Evolutionary conservation across 2,329 filamentous ascomycete genomes (phyloP), one percentile per base, ranked within the genome.

Genomic region (Arthrocladium fulminans): DNA sequence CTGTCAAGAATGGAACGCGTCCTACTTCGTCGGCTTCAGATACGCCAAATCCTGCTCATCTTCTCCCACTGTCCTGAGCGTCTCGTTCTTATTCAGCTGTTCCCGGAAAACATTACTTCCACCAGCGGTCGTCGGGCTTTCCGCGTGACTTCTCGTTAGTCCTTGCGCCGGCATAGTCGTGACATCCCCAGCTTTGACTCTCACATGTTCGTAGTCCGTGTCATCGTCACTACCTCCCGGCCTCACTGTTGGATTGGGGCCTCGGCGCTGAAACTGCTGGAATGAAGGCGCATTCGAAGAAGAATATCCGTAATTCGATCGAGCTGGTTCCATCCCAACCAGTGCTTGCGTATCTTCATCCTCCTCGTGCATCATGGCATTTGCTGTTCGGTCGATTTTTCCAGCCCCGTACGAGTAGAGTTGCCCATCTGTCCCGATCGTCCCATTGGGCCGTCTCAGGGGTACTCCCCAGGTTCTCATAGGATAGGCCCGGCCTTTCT

Each of bases 401-500:
- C 48, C 48, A 8, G 45, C 19, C 15, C 39, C 38, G 38, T 53
- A 45, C 19, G 42, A 25, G 24, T 53, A 39, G 23, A 54, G 47
- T 40, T 51, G 22, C 15, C 44, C 44, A 35, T 47, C 44, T 3
- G 44, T 47, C 12, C 44, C 44, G 23, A 47, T 47, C 24, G 48
- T 51, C 7, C 39, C 48, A 6, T 53, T 44, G 8, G 53, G 51
- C 29, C 53, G 37, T 40, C 29, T 19, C n/a, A 55, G 35, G 8
- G 51, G 48, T 19, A 63, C 68, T n/a, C 73, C 76, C 76, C 76
- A 80, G 22, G 67, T 69, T 19, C 76, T 70, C 54, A 79, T 79
- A 1, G 76, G 74, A 57, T 78, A 75, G 20, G 77, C 77, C 8
- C 76, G 72, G 8, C 77, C 77, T 58, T 80, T 80, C 52, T 69